Conservation (phyloP, 2,329 filamentous ascomycete genomes). For the Huntiella abstrusa region DNA sequence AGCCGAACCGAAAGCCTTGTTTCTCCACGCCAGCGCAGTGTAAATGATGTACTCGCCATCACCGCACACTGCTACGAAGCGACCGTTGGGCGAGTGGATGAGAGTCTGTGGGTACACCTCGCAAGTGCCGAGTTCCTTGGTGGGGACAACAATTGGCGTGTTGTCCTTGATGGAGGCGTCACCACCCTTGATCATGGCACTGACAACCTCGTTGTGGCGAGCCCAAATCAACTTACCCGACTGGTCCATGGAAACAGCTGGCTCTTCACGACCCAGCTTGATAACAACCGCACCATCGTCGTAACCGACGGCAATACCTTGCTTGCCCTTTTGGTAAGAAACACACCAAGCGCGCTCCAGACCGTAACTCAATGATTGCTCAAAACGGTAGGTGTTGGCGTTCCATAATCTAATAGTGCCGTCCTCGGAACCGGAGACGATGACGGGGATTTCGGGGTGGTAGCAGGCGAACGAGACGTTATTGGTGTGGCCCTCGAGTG, state of each 20-base stretch:
- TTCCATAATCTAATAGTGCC: slow-evolving; percentile 98
- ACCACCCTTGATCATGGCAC: slow-evolving; percentile 82
- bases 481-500: slow-evolving; percentile 88
- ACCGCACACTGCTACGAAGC: slow-evolving; percentile 65
- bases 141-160: slow-evolving; percentile 64
- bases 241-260: slow-evolving; percentile 90
- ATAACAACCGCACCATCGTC: slow-evolving; percentile 96
- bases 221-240: slow-evolving; percentile 96
- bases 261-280: slow-evolving; percentile 93
- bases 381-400: slow-evolving; percentile 87
- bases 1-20: slow-evolving; percentile 91
- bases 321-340: slow-evolving; percentile 82
- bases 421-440: slow-evolving; percentile 95
- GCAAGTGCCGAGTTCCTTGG: slow-evolving; percentile 88
- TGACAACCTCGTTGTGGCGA: slow-evolving; percentile 84
- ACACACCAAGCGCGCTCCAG: slow-evolving; percentile 96
- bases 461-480: slow-evolving; percentile 98
- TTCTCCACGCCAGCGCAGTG: slow-evolving; percentile 86
- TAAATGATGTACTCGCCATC: slow-evolving; percentile 99
- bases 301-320: slow-evolving; percentile 88
- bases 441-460: slow-evolving; percentile 88
- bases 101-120: slow-evolving; percentile 94
- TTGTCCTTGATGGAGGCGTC: slow-evolving; percentile 73
- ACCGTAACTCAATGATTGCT: slow-evolving; percentile 91
- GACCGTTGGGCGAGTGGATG: slow-evolving; percentile 85